These are phyloP conservation scores for Chlorella variabilis DNA, from an alignment of 163 green algal genomes.

Conservation along the genomic window DNA sequence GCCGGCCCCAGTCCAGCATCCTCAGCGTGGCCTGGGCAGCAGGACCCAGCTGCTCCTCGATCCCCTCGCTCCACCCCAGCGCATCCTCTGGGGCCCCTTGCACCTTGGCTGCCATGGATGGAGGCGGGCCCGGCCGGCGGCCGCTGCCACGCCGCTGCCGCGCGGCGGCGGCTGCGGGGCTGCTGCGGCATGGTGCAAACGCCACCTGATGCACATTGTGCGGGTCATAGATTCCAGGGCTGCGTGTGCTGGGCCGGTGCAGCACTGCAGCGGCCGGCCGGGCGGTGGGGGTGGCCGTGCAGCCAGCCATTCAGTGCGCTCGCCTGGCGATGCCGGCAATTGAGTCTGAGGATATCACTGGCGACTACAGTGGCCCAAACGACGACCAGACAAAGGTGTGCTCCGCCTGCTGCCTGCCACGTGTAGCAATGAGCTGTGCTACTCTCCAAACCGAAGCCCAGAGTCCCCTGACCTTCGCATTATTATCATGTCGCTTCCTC, in stretches of 20 bases:
- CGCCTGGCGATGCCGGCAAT: too few relatives aligned
- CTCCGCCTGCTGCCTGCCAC: too few relatives aligned
- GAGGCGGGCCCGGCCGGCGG: neutral
- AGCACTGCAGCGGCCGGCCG: neutral
- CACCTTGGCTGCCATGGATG: neutral
- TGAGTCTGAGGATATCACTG: too few relatives aligned
- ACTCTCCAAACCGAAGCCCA: too few relatives aligned
- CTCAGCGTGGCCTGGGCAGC: constrained; percentile 64
- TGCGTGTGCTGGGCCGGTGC: neutral
- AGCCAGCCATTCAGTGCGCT: neutral
- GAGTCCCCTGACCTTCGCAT: too few relatives aligned
- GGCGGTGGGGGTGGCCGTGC: neutral
- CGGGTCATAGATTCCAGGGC: neutral
- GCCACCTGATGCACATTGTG: too few relatives aligned
- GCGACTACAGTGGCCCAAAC: neutral
- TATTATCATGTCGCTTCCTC: neutral
- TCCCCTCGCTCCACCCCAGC: constrained; percentile 2
- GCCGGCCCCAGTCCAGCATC: constrained; percentile 75
- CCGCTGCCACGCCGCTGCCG: neutral
- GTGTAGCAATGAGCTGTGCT: too few relatives aligned
- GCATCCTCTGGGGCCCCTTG: neutral
- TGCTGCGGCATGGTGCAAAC: neutral
- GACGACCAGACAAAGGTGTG: neutral
- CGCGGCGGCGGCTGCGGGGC: neutral
- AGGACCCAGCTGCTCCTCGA: constrained; percentile 46